Conservation (phyloP, 2,329 filamentous ascomycete species). For the Proliferodiscus dingleyae region DNA sequence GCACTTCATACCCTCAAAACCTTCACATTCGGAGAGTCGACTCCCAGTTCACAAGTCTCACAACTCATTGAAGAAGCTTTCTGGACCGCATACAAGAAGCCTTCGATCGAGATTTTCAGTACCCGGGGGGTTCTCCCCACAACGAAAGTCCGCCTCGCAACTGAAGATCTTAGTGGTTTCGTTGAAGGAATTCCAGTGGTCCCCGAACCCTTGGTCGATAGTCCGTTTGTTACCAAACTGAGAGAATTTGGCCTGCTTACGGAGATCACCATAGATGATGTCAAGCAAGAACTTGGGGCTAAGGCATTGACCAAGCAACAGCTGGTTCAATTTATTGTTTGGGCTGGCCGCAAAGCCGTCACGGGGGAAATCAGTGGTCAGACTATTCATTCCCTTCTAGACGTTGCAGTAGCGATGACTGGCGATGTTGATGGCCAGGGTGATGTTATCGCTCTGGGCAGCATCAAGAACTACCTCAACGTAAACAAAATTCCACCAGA, state of each 20-base stretch:
- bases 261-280: slow-evolving; percentile 80
- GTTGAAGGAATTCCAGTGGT: slow-evolving; percentile 85
- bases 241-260: slow-evolving; percentile 82
- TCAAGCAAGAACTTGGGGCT: slow-evolving; percentile 74
- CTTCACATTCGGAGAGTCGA: slow-evolving; percentile 85
- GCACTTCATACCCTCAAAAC: slow-evolving; percentile 80
- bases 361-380: slow-evolving; percentile 66
- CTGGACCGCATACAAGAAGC: slow-evolving; percentile 82
- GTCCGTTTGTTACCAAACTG: slow-evolving; percentile 74
- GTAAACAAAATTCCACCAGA: slow-evolving; percentile 75
- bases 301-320: slow-evolving; percentile 77
- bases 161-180: slow-evolving; percentile 64
- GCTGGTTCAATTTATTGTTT: slow-evolving; percentile 76
- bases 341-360: slow-evolving; percentile 70
- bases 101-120: slow-evolving; percentile 82
- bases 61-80: slow-evolving; percentile 91
- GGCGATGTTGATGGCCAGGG: slow-evolving; percentile 55
- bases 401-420: slow-evolving; percentile 72
- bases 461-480: slow-evolving; percentile 70
- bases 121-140: slow-evolving; percentile 84
- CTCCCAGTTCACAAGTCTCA: slow-evolving; percentile 77
- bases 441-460: slow-evolving; percentile 70
- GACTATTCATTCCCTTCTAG: slow-evolving; percentile 66
- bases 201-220: slow-evolving; percentile 67
- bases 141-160: slow-evolving; percentile 70